These are phyloP conservation scores for Serendipita indica DNA, from an alignment of 768 basidiomycete species.

Conservation along the genomic window DNA sequence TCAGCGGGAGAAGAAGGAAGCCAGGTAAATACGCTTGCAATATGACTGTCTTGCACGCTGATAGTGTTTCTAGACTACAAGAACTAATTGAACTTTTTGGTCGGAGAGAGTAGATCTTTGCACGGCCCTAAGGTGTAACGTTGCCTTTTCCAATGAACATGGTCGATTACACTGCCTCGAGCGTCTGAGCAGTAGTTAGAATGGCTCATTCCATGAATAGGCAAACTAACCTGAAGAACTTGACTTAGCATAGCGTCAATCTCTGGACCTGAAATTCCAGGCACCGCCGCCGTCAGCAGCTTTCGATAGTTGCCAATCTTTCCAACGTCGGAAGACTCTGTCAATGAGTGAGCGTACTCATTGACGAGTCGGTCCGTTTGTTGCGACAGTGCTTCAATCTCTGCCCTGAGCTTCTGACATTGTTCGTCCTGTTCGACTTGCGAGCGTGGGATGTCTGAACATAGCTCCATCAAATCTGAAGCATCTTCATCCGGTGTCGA, in stretches of 20 bases:
- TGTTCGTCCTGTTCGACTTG: not conserved
- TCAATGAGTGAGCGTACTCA: not conserved
- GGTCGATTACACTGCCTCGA: not conserved
- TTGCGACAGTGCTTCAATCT: not conserved
- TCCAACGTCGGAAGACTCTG: not conserved
- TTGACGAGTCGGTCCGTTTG: not conserved
- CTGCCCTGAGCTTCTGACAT: not conserved
- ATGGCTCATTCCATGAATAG: not conserved
- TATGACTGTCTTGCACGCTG: not conserved
- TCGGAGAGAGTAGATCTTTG: too few relatives aligned
- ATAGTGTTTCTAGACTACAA: not conserved
- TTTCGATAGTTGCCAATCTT: not conserved
- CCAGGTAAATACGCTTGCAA: slow-evolving; percentile 41
- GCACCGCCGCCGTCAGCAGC: not conserved
- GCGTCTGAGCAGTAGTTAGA: too few relatives aligned
- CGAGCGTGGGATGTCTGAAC: not conserved
- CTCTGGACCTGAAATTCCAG: not conserved
- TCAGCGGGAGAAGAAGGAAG: slow-evolving; percentile 60
- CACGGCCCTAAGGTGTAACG: too few relatives aligned
- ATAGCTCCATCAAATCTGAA: not conserved
- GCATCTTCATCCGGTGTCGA: not conserved
- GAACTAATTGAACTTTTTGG: slow-evolving; percentile 50
- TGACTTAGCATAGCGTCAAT: not conserved
- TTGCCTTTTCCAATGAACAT: too few relatives aligned
- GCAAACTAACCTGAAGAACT: not conserved